Conservation (phyloP, 192 early-diverging fungal species). For the Podila minutissima region DNA sequence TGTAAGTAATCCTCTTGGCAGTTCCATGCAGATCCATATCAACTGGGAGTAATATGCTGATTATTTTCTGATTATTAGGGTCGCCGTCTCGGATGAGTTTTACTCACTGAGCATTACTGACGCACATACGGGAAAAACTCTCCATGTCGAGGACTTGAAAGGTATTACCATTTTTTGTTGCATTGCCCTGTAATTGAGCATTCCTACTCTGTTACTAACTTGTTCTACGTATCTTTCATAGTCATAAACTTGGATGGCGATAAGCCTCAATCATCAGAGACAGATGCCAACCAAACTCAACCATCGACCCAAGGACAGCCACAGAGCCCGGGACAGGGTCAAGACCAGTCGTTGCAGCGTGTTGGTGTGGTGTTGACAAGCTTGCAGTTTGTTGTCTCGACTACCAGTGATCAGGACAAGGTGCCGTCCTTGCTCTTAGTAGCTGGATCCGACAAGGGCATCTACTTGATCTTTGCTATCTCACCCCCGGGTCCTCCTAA, state of each 20-base stretch:
- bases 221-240: background rate
- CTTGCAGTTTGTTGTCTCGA: constrained; percentile 38
- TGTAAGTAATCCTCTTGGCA: constrained; percentile 8
- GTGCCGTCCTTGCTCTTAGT: constrained; percentile 27
- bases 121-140: constrained; percentile 7
- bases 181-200: background rate
- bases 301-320: background rate
- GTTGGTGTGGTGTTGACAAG: constrained; percentile 32
- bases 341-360: constrained; percentile 17
- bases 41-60: too few relatives aligned
- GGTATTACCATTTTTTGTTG: background rate
- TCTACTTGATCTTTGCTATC: constrained; percentile 43
- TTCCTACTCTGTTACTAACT: too few relatives aligned
- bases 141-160: constrained; percentile 46
- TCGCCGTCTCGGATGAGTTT: constrained; percentile 44
- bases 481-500: background rate
- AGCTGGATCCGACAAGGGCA: constrained; percentile 31
- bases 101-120: constrained; percentile 39
- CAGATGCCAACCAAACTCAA: background rate
- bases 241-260: constrained; percentile 39
- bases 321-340: background rate
- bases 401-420: constrained; percentile 43
- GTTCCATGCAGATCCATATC: too few relatives aligned
- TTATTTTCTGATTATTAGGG: background rate
- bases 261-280: background rate